Evolutionary conservation across 768 basidiomycete species (phyloP), one percentile per base, ranked within the genome.

Genomic region (Stropharia rugosoannulata): DNA sequence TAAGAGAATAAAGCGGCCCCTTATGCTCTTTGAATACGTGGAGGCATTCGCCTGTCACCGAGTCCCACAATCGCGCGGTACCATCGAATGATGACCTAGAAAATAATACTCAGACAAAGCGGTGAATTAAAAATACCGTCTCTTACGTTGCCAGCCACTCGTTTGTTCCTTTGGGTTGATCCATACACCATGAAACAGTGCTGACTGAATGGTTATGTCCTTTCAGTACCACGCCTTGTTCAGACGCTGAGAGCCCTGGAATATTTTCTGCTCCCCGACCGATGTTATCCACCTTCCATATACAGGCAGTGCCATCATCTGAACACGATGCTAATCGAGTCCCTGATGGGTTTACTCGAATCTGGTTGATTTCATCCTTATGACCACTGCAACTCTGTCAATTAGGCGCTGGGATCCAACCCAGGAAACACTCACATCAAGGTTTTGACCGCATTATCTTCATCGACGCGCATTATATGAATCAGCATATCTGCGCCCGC

Each of bases 31-130:
- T 68, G 64, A 96, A 87, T 16, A 85, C 75, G 57, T 84, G 78
- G 35, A 92, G 68, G 66, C 93, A 95, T 42, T 83, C 79, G 27
- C 92, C 92, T 0, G 87, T 87, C 43, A 80, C 78, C 3, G 86
- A 82, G 68, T 95, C 88, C 93, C 93, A 96, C 29, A 96, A 60
- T 40, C 90, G 83, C 4, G 89, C 82, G 1, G 91, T 90, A 12
- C 76, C 75, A 64, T 96, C 94, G 64, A 93, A 93, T 4, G 91
- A 91, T 9, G 86, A 82, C 7, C 90, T 93, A 60, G 3, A 48
- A 36, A 36, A 50, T 36, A 29, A 45, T 15, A 53, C 16, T 56
- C 9, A 47, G 42, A 40, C 44, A 49, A 16, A 46, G 44, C 12
- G 39, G 7, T 22, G 35, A 16, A 29, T 41, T 19, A 49, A 27